Percentiles rank a stretch among this genome's conserved stretches.
These are phyloP conservation scores for Diospyros lotus DNA, from an alignment of 148 eudicot genomes.

Conservation along the genomic window DNA sequence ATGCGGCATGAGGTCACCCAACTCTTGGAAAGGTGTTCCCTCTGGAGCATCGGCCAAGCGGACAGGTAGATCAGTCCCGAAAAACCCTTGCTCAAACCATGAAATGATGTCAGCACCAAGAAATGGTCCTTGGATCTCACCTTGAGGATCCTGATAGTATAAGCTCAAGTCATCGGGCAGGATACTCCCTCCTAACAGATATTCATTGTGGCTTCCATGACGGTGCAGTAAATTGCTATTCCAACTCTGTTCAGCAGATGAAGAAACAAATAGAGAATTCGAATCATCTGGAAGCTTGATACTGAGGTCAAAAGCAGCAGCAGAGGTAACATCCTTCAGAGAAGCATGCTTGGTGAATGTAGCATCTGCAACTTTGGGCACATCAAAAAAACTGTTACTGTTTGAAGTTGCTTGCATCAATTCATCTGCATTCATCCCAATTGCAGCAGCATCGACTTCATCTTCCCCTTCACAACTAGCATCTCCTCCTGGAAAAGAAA, in stretches of 20 bases:
- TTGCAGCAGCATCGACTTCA: no score
- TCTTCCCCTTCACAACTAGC: no score
- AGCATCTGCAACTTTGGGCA: slow-evolving; percentile 29
- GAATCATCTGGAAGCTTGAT: slow-evolving; percentile 47
- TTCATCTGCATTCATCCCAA: no score
- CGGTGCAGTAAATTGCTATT: slow-evolving; percentile 29
- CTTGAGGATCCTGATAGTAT: slow-evolving; percentile 87
- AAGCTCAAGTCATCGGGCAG: slow-evolving; percentile 76
- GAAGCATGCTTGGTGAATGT: slow-evolving; percentile 24
- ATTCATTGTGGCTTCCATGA: slow-evolving; percentile 28
- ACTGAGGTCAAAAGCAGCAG: slow-evolving; percentile 26
- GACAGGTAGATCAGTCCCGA: slow-evolving; percentile 76
- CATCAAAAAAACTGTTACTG: neutral
- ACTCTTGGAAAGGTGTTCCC: slow-evolving; percentile 53
- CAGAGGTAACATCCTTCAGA: slow-evolving; percentile 21
- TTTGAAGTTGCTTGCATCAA: no score
- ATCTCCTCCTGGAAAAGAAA: no score
- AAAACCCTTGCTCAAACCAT: slow-evolving; percentile 98
- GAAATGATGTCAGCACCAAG: slow-evolving; percentile 91
- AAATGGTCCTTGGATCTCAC: slow-evolving; percentile 94
- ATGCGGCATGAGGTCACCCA: slow-evolving; percentile 89
- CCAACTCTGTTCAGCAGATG: slow-evolving; percentile 40
- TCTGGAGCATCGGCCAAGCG: slow-evolving; percentile 76
- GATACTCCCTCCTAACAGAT: slow-evolving; percentile 34
- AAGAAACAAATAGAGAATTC: slow-evolving; percentile 38